A percentile compares a stretch with the other conserved stretches of the same genome.
Conservation (phyloP, 768 basidiomycete genomes). For the Leccinum imitatum region DNA sequence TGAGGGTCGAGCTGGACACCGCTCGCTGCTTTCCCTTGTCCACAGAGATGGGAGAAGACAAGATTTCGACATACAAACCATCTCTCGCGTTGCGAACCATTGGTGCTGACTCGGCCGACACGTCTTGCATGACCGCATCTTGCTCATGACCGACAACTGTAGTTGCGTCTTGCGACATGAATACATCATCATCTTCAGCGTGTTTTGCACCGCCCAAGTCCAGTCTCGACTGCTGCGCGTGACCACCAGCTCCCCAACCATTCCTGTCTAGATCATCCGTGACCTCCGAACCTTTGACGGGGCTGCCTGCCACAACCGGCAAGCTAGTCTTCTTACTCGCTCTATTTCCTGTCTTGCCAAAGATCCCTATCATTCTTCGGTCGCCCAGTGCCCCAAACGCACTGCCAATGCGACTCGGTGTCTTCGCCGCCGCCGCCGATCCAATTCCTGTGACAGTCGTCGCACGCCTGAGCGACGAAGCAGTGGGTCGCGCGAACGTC, state of each 20-base stretch:
- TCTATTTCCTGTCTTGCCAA: slow-evolving; percentile 25
- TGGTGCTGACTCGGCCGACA: slow-evolving; percentile 1
- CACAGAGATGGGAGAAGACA: slow-evolving; percentile 14
- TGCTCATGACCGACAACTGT: too few relatives aligned
- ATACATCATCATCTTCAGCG: slow-evolving; percentile 8
- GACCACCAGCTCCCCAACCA: slow-evolving; percentile 5
- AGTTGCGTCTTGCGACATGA: slow-evolving; percentile 2
- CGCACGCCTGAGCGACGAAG: too few relatives aligned
- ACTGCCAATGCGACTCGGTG: slow-evolving; percentile 4
- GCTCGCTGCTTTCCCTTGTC: slow-evolving; percentile 27
- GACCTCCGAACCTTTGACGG: slow-evolving; percentile 39
- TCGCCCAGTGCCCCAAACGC: background rate
- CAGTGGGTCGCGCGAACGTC: too few relatives aligned
- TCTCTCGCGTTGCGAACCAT: slow-evolving; percentile 6
- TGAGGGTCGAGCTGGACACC: slow-evolving; percentile 21
- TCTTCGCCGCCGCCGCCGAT: slow-evolving; percentile 3
- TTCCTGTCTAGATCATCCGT: background rate
- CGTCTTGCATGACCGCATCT: slow-evolving; percentile 1
- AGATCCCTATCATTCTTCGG: slow-evolving; percentile 20
- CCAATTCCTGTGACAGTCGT: slow-evolving; percentile 2
- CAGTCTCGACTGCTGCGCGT: background rate
- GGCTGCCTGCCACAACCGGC: slow-evolving; percentile 46
- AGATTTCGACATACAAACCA: slow-evolving; percentile 13
- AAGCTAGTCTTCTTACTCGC: slow-evolving; percentile 45
- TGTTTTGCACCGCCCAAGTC: background rate